Evolutionary conservation across 352 stramenopile genomes (phyloP), one percentile per base, ranked within the genome.

Genomic region (Pythium scleroteichum): DNA sequence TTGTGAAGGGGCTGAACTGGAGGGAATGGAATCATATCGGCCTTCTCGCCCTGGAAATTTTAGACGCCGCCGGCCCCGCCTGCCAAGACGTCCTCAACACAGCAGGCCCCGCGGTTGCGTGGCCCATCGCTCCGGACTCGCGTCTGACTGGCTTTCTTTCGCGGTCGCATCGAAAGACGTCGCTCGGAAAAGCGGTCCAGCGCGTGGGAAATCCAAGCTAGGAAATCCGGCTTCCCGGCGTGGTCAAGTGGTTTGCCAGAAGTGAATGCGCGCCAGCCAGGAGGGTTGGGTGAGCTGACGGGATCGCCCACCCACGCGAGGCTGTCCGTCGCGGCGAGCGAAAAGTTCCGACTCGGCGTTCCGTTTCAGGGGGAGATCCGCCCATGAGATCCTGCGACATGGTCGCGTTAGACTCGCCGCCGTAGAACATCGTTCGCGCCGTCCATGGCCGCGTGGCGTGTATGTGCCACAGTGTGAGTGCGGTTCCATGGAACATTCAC

Each of bases 351-450:
- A 44, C 38, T 44, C 38, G 13, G 22, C 19, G 14, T 24, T 47
- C 14, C 41, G 16, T 20, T 16, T 4, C 19, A 4, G 19, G 14
- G 4, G 12, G 13, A 24, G 20, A 5, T 20, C 4, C 26, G 41
- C 13, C 5, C 4, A 9, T 16, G 23, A 20, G 4, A 32, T 12
- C 29, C 45, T 52, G 45, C 24, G 23, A n/a, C 5, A 27, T 39
- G 20, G 42, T 32, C 42, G 10, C 3, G n/a, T 7, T n/a, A n/a
- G n/a, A n/a, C n/a, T n/a, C n/a, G n/a, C n/a, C n/a, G n/a, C n/a
- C n/a, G n/a, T n/a, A n/a, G n/a, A 49, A 49, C 45, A 35, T 39
- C 45, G 19, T 52, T 52, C 45, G 45, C 45, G 45, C 45, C 45
- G 45, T 52, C 45, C 45, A n/a, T n/a, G n/a, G n/a, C n/a, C n/a